phyloP scores from a whole-genome alignment of 1,284 basidiomycete species.

The Marasmius oreades region DNA sequence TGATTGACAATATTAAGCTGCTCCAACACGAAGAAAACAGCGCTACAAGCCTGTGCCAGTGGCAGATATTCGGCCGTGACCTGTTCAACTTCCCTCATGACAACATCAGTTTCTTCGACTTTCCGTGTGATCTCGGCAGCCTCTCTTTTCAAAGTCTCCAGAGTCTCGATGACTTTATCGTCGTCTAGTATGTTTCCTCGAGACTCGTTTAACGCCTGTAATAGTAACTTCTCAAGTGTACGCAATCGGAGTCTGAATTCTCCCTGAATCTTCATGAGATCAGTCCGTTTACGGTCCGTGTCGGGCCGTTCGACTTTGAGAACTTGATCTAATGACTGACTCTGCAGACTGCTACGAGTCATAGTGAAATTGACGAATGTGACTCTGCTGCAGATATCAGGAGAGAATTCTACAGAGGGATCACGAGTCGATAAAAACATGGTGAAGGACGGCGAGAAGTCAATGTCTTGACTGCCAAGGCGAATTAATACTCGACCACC shows the following conservation, averaged over 20 bases:
- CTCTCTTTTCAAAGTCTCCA: slow-evolving; percentile 96
- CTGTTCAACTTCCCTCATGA: slow-evolving; percentile 95
- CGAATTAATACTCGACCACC: slow-evolving; percentile 98
- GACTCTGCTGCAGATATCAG: slow-evolving; percentile 97
- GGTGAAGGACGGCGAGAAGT: slow-evolving; percentile 98
- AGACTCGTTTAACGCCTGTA: slow-evolving; percentile 97
- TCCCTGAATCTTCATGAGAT: slow-evolving; percentile 97
- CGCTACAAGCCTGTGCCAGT: slow-evolving; percentile 93
- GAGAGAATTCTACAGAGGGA: slow-evolving; percentile 96
- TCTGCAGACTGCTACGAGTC: slow-evolving; percentile 97
- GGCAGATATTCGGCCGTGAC: slow-evolving; percentile 95
- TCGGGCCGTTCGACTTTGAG: slow-evolving; percentile 96
- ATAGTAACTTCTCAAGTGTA: slow-evolving; percentile 89
- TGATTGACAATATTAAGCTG: slow-evolving; percentile 93
- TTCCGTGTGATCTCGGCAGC: slow-evolving; percentile 95
- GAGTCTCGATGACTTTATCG: slow-evolving; percentile 97
- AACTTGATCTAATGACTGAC: slow-evolving; percentile 96
- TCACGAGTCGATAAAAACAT: slow-evolving; percentile 99
- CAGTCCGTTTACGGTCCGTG: slow-evolving; percentile 95
- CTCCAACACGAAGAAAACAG: slow-evolving; percentile 96
- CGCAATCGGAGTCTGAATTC: slow-evolving; percentile 94
- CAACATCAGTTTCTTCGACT: slow-evolving; percentile 95
- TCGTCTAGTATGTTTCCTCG: slow-evolving; percentile 97
- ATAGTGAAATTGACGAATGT: slow-evolving; percentile 99
- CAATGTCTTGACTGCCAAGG: slow-evolving; percentile 98